Evolutionary conservation across 495 filamentous ascomycete genomes (phyloP), one percentile per base, ranked within the genome.

Genomic region (Penicillium cataractarum): DNA sequence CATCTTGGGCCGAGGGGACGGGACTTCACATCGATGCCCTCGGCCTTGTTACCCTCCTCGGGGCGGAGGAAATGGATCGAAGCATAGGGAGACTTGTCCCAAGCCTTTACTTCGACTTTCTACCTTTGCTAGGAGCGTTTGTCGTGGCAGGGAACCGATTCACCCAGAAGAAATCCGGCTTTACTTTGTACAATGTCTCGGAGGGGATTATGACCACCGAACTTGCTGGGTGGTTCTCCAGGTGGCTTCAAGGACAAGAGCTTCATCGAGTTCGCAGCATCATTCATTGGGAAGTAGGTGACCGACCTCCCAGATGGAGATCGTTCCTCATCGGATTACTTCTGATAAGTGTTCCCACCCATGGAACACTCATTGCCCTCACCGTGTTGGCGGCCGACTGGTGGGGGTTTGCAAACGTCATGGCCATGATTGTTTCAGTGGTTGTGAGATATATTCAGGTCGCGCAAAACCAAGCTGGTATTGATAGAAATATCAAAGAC

Each of bases 181-280:
- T 53, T 9, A 46, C 57, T 1, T 29, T 67, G 1, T 67, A 63
- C 48, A 67, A 67, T 15, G 55, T 67, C 35, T 48, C 57, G 1
- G 65, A 32, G 3, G 65, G 60, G 0, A 67, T 67, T 6, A 37
- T 67, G 35, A 60, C 65, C 2, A 60, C 46, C 8, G 65, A 67
- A 31, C 31, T 67, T 37, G 49, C 61, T 6, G 65, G 65, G 21
- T 67, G 65, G 65, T 63, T 67, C 27, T 57, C 65, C 27, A 46
- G 65, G 21, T 63, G 65, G 65, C 37, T 67, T 24, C 57, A 55
- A 31, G 39, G 50, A 6, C 65, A 63, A 26, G 52, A 63, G 24
- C 40, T 63, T 1, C 21, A 55, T 35, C 54, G 55, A 29, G 32
- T 55, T 27, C 63, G 63, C 24, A 65, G 63, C 21, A 54, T 54